Percentiles rank a stretch among this genome's conserved stretches.
Evolutionary conservation across 2,329 filamentous ascomycete genomes (phyloP).

Genomic region (Colletotrichum cereale): DNA sequence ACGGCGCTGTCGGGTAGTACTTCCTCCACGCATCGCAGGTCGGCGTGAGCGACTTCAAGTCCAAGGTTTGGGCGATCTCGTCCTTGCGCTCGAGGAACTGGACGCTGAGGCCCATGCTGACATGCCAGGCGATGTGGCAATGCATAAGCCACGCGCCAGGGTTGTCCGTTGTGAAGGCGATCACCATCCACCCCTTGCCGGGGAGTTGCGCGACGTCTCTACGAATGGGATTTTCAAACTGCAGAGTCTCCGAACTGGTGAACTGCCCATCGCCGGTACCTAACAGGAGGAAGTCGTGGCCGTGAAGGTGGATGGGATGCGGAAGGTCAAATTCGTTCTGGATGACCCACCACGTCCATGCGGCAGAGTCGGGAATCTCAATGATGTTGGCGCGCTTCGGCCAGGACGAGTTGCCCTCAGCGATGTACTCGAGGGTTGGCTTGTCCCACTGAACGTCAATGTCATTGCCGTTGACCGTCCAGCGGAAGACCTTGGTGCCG

Average conservation of each 20-base stretch:
- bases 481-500: constrained; percentile 43
- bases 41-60: constrained; percentile 35
- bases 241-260: constrained; percentile 42
- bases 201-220: constrained; percentile 61
- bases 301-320: constrained; percentile 65
- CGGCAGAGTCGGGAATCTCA: constrained; percentile 39
- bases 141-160: constrained; percentile 62
- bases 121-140: constrained; percentile 65
- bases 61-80: constrained; percentile 38
- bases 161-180: constrained; percentile 64
- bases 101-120: constrained; percentile 60
- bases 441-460: constrained; percentile 55
- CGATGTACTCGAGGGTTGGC: constrained; percentile 50
- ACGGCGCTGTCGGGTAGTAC: constrained; percentile 37
- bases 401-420: constrained; percentile 41
- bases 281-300: constrained; percentile 53
- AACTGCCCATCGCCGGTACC: constrained; percentile 43
- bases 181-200: constrained; percentile 56
- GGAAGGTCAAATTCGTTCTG: constrained; percentile 47
- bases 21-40: constrained; percentile 41
- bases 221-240: constrained; percentile 57
- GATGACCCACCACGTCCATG: constrained; percentile 51
- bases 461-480: constrained; percentile 49
- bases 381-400: constrained; percentile 42
- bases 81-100: constrained; percentile 61